Evolutionary conservation across 768 basidiomycete species (phyloP).

Genomic region (Krasilnikovozyma curviuscula): DNA sequence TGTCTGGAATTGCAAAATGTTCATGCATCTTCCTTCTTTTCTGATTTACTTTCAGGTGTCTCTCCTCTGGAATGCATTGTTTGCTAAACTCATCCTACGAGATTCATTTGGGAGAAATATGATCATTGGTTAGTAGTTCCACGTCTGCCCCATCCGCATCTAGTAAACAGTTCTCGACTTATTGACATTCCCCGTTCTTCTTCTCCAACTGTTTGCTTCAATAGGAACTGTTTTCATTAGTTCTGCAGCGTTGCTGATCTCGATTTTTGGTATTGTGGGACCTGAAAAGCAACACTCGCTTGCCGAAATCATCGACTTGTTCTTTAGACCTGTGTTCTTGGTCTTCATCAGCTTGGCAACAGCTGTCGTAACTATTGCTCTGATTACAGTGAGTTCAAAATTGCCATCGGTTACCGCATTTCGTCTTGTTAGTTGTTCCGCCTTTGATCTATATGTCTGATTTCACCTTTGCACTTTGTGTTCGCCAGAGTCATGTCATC

Average conservation of each 20-base stretch:
- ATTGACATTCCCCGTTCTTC: not conserved
- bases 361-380: slow-evolving; percentile 38
- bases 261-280: slow-evolving; percentile 78
- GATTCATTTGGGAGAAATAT: slow-evolving; percentile 71
- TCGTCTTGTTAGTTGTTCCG: not conserved
- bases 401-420: not conserved
- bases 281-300: slow-evolving; percentile 69
- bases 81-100: slow-evolving; percentile 62
- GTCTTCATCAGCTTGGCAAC: slow-evolving; percentile 61
- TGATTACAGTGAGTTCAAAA: slow-evolving; percentile 37
- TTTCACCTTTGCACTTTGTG: not conserved
- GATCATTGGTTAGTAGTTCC: slow-evolving; percentile 39
- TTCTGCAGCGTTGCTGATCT: slow-evolving; percentile 71
- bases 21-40: not conserved
- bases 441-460: not conserved
- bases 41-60: slow-evolving; percentile 26
- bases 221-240: slow-evolving; percentile 54
- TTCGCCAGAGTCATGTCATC: slow-evolving; percentile 44
- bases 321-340: slow-evolving; percentile 55
- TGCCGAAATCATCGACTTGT: slow-evolving; percentile 61
- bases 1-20: no score
- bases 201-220: not conserved
- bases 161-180: not conserved
- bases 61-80: slow-evolving; percentile 83
- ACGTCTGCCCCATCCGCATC: no score